Base-by-base conservation (phyloP, 2,329 filamentous ascomycete species). In the Epichloe gansuensis region DNA sequence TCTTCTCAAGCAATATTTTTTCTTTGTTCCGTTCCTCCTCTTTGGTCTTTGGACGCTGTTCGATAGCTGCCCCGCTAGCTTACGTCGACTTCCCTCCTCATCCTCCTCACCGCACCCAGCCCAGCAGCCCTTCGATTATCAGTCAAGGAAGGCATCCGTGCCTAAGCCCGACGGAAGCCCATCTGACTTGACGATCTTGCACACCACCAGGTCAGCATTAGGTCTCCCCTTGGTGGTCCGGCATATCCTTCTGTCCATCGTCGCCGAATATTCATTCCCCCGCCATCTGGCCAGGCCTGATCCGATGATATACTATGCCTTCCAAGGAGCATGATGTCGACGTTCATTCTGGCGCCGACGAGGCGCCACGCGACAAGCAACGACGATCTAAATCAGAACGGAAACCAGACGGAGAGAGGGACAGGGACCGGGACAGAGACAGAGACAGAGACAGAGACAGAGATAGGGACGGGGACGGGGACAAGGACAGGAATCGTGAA, bases 241-340 rank as follows among this genome's bases (percentile, higher is more conserved):
- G 2, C 11, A 15, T 49, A 13, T 27, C 45, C 27, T 17, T 17
- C 17, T 21, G 27, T 27, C 12, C 23, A 23, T 47, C 25, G 11
- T 17, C 45, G 6, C 38, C 17, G 8, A 45, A 25, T 13, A 34
- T 25, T 21, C 17, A 21, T 21, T 21, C 12, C 25, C 42, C 40
- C 47, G 38, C 47, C 6, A 38, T 11, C 36, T 17, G 38, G 45
- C 41, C 39, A 25, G 42, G 35, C 52, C 6, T 12, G 21, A 48
- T 52, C 58, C 57, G 57, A 67, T 67, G 65, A 57, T 60, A 52
- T 55, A 63, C 53, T 56, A 72, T 72, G 70, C 66, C 70, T 49
- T 63, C 67, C 57, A 68, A 68, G 58, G 68, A 72, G 54, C 68
- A 60, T 64, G 70, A 73, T 58, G 67, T 61, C 63, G 68, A 69